A percentile compares a stretch with the other conserved stretches of the same genome.
Evolutionary conservation across 106 monocot genomes (phyloP).

Genomic region (Alisma plantagoaquatica): DNA sequence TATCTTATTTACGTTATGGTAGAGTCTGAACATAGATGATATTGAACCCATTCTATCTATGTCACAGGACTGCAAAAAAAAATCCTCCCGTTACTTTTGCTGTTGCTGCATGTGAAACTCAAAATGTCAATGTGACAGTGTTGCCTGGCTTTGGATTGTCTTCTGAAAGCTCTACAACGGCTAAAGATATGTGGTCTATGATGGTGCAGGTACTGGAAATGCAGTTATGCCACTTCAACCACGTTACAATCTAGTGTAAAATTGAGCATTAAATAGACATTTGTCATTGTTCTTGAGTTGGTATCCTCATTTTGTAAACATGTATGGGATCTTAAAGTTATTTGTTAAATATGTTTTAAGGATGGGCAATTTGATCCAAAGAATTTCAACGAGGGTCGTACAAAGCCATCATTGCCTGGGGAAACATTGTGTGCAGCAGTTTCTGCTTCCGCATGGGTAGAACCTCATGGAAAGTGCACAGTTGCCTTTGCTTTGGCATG

Average conservation of each 20-base stretch:
- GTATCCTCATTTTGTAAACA: background rate
- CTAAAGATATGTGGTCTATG: slow-evolving; percentile 82
- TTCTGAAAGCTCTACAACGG: slow-evolving; percentile 45
- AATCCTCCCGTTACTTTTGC: slow-evolving; percentile 97
- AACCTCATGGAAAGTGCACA: slow-evolving; percentile 84
- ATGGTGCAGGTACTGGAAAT: slow-evolving; percentile 77
- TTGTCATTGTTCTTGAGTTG: background rate
- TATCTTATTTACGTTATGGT: no score
- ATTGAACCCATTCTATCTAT: no score
- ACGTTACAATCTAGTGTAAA: no score
- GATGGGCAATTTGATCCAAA: slow-evolving; percentile 70
- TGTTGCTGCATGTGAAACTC: slow-evolving; percentile 98
- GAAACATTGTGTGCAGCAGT: slow-evolving; percentile 83
- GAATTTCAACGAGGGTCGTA: slow-evolving; percentile 59
- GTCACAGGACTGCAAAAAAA: slow-evolving; percentile 91
- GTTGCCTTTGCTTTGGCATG: slow-evolving; percentile 48
- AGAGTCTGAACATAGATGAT: no score
- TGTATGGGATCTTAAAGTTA: background rate
- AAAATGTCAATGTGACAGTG: slow-evolving; percentile 95
- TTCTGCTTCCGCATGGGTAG: slow-evolving; percentile 87
- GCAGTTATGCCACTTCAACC: no score
- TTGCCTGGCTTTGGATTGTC: slow-evolving; percentile 78
- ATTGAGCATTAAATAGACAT: no score
- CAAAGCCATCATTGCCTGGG: slow-evolving; percentile 68
- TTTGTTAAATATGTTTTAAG: no score